Conservation (phyloP, 441 rosid genomes). For the Raphanus hybrid region DNA sequence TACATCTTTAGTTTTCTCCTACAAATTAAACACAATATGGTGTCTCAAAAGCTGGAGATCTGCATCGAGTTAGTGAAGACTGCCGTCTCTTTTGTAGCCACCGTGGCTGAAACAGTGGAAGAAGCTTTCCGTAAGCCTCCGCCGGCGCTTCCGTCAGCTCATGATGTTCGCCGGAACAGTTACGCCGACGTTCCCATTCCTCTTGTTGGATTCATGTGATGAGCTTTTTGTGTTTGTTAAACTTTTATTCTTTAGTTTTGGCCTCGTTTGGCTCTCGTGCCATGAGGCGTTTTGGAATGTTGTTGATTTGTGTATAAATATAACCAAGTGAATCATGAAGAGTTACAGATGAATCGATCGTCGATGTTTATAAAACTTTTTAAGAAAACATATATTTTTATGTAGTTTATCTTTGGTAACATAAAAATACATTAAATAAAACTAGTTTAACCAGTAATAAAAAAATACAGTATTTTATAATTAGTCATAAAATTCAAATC, state of each 20-base stretch:
- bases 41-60: constrained; percentile 60
- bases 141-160: constrained; percentile 21
- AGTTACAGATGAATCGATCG: constrained; percentile 37
- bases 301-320: constrained; percentile 36
- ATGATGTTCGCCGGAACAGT: constrained; percentile 27
- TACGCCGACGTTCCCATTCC: constrained; percentile 42
- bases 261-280: constrained; percentile 26
- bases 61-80: constrained; percentile 58
- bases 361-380: not conserved
- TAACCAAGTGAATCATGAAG: constrained; percentile 26
- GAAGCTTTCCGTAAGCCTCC: constrained; percentile 42
- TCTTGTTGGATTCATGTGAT: constrained; percentile 56
- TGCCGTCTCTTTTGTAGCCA: constrained; percentile 52
- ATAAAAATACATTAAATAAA: no score
- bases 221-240: not conserved
- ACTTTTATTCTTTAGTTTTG: constrained; percentile 20
- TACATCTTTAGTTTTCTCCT: not conserved
- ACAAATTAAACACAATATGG: constrained; percentile 40
- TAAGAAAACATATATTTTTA: no score
- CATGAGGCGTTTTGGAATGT: constrained; percentile 32
- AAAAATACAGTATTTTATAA: no score
- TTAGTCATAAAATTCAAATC: no score
- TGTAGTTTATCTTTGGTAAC: no score
- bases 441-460: no score
- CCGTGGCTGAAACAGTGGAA: constrained; percentile 58